Percentiles rank a stretch among this genome's conserved stretches.
Conservation (phyloP, 495 filamentous ascomycete genomes). For the Tuber umbilicatum region DNA sequence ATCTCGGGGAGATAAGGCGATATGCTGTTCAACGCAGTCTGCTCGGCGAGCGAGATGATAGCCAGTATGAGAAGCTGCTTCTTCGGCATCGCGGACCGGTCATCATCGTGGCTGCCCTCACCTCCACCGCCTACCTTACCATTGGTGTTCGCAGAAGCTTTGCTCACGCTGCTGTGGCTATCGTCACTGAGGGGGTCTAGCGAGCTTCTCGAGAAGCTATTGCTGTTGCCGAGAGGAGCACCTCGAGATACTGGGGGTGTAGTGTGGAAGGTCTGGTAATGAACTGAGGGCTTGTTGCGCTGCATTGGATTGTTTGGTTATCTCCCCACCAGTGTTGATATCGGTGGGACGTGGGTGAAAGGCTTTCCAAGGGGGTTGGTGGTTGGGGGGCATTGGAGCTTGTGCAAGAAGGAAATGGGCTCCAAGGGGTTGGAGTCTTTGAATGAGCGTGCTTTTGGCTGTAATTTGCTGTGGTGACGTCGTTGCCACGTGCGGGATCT, state of each 20-base stretch:
- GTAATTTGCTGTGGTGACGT: slow-evolving; percentile 1
- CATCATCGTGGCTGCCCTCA: slow-evolving; percentile 10
- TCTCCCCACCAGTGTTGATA: neutral
- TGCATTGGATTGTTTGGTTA: slow-evolving; percentile 6
- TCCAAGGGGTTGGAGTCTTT: neutral
- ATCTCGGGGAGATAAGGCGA: slow-evolving; percentile 93
- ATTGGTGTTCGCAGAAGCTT: slow-evolving; percentile 25
- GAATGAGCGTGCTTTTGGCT: slow-evolving; percentile 3
- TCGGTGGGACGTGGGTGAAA: slow-evolving; percentile 1
- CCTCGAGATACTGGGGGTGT: slow-evolving; percentile 75
- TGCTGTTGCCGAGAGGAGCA: slow-evolving; percentile 47
- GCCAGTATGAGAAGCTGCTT: slow-evolving; percentile 79
- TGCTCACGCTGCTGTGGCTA: slow-evolving; percentile 42
- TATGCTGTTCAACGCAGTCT: slow-evolving; percentile 93
- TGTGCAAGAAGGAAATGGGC: neutral
- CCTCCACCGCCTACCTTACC: neutral
- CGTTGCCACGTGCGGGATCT: slow-evolving; percentile 11
- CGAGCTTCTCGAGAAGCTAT: neutral
- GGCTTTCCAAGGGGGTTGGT: neutral
- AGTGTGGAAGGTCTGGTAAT: slow-evolving; percentile 94
- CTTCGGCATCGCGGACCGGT: slow-evolving; percentile 66
- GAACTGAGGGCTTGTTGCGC: slow-evolving; percentile 47
- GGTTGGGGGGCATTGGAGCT: neutral
- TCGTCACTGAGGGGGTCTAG: slow-evolving; percentile 7
- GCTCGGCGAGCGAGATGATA: slow-evolving; percentile 81